Conservation (phyloP, 1,139 yeast genomes). For the Kurtzmaniella natalensis region DNA sequence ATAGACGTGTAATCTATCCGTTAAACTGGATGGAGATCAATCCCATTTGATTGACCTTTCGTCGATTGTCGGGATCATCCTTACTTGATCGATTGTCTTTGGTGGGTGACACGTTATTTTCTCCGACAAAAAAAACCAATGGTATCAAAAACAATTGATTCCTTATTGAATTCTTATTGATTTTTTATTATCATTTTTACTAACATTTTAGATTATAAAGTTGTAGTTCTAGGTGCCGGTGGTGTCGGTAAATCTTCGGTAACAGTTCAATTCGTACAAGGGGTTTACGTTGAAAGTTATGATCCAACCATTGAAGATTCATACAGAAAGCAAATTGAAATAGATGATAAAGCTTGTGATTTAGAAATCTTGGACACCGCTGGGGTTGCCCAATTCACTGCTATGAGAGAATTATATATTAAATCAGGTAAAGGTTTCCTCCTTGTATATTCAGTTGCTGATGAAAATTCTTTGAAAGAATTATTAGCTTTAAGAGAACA, state of each 20-base stretch:
- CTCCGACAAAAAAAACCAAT: no score
- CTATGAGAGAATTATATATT: conserved; percentile 69
- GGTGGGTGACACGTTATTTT: no score
- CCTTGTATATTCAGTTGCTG: conserved; percentile 86
- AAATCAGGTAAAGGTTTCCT: conserved; percentile 83
- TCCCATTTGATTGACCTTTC: no score
- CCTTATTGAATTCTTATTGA: no score
- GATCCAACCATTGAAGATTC: conserved; percentile 61
- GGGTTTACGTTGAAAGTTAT: conserved; percentile 48
- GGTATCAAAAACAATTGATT: no score
- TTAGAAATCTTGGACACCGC: conserved; percentile 59
- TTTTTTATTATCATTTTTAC: conserved; percentile 1
- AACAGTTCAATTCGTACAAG: conserved; percentile 49
- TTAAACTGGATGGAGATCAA: no score
- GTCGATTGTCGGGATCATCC: no score
- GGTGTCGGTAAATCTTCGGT: conserved; percentile 52
- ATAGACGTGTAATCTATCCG: no score
- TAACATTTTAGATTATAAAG: conserved; percentile 31
- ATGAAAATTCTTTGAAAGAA: conserved; percentile 79
- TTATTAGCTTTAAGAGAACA: conserved; percentile 81
- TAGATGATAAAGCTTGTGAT: conserved; percentile 89
- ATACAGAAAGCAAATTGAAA: conserved; percentile 84
- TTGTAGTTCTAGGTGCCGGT: conserved; percentile 50
- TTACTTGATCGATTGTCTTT: no score
- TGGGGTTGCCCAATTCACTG: conserved; percentile 51